Evolutionary conservation across 1,284 basidiomycete genomes (phyloP).

Genomic region (Omphalotus olearius): DNA sequence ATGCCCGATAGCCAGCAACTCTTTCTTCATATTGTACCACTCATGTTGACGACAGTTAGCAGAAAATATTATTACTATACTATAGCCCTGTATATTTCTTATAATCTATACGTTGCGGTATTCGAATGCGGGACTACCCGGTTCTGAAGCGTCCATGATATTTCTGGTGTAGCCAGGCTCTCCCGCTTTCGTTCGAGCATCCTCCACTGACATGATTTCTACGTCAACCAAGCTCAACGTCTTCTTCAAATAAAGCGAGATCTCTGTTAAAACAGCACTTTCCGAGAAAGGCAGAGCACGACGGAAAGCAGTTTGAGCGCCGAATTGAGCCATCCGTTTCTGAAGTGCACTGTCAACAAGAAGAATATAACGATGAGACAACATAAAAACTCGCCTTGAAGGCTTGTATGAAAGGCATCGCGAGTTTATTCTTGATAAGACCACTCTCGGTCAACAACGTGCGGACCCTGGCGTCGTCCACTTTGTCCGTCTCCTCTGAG

Average conservation of each 20-base stretch:
- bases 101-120: conserved; percentile 62
- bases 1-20: conserved; percentile 36
- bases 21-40: background rate
- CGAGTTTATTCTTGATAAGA: conserved; percentile 92
- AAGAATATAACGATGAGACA: background rate
- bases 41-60: no score
- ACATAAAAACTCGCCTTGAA: conserved; percentile 68
- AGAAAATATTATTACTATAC: no score
- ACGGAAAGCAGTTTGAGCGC: conserved; percentile 79
- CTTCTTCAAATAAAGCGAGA: conserved; percentile 82
- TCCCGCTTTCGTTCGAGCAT: conserved; percentile 55
- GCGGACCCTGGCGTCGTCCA: conserved; percentile 85
- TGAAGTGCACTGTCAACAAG: conserved; percentile 26
- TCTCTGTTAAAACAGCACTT: conserved; percentile 66
- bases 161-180: conserved; percentile 54
- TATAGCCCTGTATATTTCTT: background rate
- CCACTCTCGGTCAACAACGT: conserved; percentile 70
- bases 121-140: conserved; percentile 82
- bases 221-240: conserved; percentile 76
- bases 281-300: conserved; percentile 89
- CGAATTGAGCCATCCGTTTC: conserved; percentile 84
- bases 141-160: conserved; percentile 85
- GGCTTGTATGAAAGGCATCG: conserved; percentile 91
- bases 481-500: conserved; percentile 51
- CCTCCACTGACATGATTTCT: conserved; percentile 68